Base-by-base conservation (phyloP, 257 asterid species). In the Penstemon eatonii region DNA sequence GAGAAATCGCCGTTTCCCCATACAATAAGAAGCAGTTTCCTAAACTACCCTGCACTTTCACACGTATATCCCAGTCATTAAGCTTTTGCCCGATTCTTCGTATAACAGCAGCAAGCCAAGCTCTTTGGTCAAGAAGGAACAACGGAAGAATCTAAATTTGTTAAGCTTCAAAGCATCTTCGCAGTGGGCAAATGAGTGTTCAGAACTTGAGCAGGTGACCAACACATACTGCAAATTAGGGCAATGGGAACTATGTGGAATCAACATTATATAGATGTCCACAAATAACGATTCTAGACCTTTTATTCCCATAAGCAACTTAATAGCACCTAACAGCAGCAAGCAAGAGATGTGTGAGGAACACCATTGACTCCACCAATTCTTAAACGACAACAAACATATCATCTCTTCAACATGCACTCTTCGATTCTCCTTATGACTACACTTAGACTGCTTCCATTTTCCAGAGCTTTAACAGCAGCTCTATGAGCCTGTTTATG, bases 401-500 rank as follows among this genome's bases (percentile, higher is more conserved):
- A 76, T 0, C 75, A 84, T 67, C 60, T 66, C 36, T 54, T 57
- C 12, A 87, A 69, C 89, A 90, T 84, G 68, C 86, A 77, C 73
- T 90, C 94, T 83, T 93, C 98, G 3, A 93, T 85, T 58, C 73
- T 84, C 76, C 80, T 80, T 60, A 93, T 87, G 67, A 88, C 89
- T 38, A 79, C 63, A 74, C 97, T 85, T 80, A 88, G 78, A 75
- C 89, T 85, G 71, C 75, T 73, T 65, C 96, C 96, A 36, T 66
- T 77, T 78, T 88, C 91, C 79, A 90, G 79, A 73, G 95, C 95
- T 71, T 76, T 79, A 58, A 88, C 84, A 15, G 95, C 96, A 8
- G 95, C 96, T 58, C 87, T 78, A 73, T 93, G 97, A n/a, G 96
- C 97, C 49, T 68, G 78, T 60, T 79, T 87, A 44, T 93, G 95